Percentiles rank a stretch among this genome's conserved stretches.
These are phyloP conservation scores for Podila minutissima DNA, from an alignment of 192 early-diverging fungal species.

Conservation along the genomic window DNA sequence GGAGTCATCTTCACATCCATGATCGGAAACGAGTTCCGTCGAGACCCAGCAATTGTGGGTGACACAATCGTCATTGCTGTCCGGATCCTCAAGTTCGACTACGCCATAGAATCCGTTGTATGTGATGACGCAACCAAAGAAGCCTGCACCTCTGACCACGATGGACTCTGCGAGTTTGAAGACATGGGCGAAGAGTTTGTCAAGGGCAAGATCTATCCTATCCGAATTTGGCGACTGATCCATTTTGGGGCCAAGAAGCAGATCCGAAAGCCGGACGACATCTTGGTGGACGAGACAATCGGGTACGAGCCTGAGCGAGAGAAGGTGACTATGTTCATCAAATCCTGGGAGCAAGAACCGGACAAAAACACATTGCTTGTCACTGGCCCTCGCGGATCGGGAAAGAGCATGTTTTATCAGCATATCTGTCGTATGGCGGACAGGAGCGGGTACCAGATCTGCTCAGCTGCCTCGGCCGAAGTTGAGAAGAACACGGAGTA, in stretches of 20 bases:
- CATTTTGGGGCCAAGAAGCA: slow-evolving; percentile 53
- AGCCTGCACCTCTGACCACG: slow-evolving; percentile 30
- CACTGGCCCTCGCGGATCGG: slow-evolving; percentile 52
- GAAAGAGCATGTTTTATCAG: slow-evolving; percentile 59
- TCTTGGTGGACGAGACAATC: slow-evolving; percentile 49
- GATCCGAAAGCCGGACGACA: slow-evolving; percentile 16
- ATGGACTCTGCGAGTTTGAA: slow-evolving; percentile 56
- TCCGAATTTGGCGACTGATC: slow-evolving; percentile 48
- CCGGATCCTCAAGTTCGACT: slow-evolving; percentile 59
- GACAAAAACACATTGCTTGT: slow-evolving; percentile 55
- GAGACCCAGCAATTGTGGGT: slow-evolving; percentile 59
- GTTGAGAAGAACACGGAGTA: slow-evolving; percentile 60
- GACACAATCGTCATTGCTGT: slow-evolving; percentile 64
- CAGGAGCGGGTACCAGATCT: slow-evolving; percentile 29
- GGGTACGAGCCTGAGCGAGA: slow-evolving; percentile 56
- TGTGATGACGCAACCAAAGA: slow-evolving; percentile 57
- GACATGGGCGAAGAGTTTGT: slow-evolving; percentile 57
- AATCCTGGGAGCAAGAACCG: slow-evolving; percentile 43
- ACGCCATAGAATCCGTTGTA: slow-evolving; percentile 52
- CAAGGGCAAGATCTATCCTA: slow-evolving; percentile 56
- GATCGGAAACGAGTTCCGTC: slow-evolving; percentile 53
- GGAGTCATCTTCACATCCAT: slow-evolving; percentile 60
- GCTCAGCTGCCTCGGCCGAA: slow-evolving; percentile 50
- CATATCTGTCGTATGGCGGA: slow-evolving; percentile 44
- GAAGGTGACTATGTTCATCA: slow-evolving; percentile 41